Percentiles rank a stretch among this genome's conserved stretches.
phyloP scores from a whole-genome alignment of 441 rosid genomes.

The Populus trichocarpa region DNA sequence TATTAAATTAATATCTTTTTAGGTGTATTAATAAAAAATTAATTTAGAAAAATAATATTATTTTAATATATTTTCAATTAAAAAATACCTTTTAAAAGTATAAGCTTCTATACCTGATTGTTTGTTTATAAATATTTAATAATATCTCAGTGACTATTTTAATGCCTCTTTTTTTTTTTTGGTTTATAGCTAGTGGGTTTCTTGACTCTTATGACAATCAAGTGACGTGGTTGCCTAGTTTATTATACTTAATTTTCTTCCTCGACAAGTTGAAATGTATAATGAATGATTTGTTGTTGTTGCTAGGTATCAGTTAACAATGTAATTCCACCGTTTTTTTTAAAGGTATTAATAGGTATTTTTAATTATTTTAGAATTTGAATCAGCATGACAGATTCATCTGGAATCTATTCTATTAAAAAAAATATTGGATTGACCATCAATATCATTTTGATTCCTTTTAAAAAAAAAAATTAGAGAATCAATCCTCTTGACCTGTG shows the following conservation, averaged over 20 bases:
- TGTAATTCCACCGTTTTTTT: background rate
- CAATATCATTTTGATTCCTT: too few species aligned
- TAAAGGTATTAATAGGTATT: too few species aligned
- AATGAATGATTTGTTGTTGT: background rate
- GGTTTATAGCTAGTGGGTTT: conserved; percentile 1
- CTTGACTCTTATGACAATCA: background rate
- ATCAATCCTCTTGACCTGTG: fast-evolving
- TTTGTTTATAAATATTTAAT: conserved; percentile 2
- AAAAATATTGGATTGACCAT: too few species aligned
- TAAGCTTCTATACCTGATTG: background rate
- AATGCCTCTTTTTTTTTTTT: background rate
- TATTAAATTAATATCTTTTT: too few species aligned
- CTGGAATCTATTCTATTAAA: too few species aligned
- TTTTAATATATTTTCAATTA: too few species aligned
- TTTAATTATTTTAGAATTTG: too few species aligned
- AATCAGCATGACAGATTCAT: too few species aligned
- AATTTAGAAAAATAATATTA: too few species aligned
- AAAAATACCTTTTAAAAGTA: too few species aligned
- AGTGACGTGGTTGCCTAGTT: background rate
- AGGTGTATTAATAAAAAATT: too few species aligned
- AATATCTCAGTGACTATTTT: conserved; percentile 5
- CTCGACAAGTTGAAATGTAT: background rate
- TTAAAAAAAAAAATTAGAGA: too few species aligned
- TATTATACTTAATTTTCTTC: background rate
- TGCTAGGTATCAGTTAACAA: background rate